A percentile compares a stretch with the other conserved stretches of the same genome.
Evolutionary conservation across 148 eudicot genomes (phyloP).

Genomic region (Suaeda aralocaspica): DNA sequence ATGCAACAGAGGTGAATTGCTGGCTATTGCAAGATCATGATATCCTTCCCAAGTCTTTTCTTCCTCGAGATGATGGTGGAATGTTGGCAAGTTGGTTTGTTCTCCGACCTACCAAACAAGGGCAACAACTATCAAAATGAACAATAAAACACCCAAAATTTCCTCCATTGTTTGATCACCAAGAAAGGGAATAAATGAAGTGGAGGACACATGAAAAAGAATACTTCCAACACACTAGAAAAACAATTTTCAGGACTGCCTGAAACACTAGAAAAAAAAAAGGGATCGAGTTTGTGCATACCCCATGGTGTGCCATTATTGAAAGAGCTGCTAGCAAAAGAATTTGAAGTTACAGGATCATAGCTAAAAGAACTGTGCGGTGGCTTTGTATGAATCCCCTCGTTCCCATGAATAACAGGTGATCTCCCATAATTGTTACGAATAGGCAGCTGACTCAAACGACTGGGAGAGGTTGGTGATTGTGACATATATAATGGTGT

Average conservation of each 20-base stretch:
- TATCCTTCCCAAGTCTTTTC: slow-evolving; percentile 73
- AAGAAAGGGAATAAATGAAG: background rate
- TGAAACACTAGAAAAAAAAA: background rate
- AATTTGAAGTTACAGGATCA: slow-evolving; percentile 41
- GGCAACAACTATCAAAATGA: background rate
- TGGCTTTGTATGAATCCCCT: slow-evolving; percentile 48
- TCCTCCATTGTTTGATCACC: background rate
- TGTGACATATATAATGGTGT: slow-evolving; percentile 47
- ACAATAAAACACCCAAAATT: background rate
- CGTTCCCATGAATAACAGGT: slow-evolving; percentile 38
- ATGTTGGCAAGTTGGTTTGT: slow-evolving; percentile 51
- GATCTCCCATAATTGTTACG: slow-evolving; percentile 56
- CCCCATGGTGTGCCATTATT: slow-evolving; percentile 53
- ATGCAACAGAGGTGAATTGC: slow-evolving; percentile 5
- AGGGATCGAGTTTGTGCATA: slow-evolving; percentile 23
- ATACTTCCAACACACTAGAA: background rate
- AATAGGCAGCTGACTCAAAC: slow-evolving; percentile 64
- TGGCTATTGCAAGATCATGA: slow-evolving; percentile 28
- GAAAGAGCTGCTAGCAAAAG: slow-evolving; percentile 43
- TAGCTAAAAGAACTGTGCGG: slow-evolving; percentile 40
- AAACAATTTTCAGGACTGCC: background rate
- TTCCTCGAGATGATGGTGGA: slow-evolving; percentile 68
- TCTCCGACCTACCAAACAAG: slow-evolving; percentile 56
- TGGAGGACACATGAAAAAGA: background rate
- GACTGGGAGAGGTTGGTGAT: slow-evolving; percentile 63